phyloP scores from a whole-genome alignment of 2,329 filamentous ascomycete genomes.

The Pseudophaeomoniella oleicola region DNA sequence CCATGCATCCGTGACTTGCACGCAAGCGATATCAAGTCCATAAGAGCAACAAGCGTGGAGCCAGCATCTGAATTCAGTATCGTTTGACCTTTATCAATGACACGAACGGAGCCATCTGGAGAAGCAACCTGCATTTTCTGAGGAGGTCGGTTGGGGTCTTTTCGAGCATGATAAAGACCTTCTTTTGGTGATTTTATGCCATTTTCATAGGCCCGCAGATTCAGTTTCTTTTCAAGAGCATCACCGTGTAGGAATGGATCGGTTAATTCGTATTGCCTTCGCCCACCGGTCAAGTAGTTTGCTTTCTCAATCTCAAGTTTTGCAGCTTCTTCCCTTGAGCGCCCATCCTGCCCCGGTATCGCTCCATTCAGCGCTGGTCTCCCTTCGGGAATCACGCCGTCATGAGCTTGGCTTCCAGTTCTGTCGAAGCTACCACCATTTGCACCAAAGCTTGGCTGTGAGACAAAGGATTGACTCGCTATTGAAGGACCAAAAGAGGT shows the following conservation, averaged over 20 bases:
- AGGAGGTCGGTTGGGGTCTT: conserved; percentile 22
- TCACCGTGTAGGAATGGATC: conserved; percentile 59
- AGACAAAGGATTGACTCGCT: conserved; percentile 21
- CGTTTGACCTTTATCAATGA: conserved; percentile 51
- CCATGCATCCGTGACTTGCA: conserved; percentile 65
- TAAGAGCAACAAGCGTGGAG: conserved; percentile 62
- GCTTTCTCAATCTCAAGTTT: conserved; percentile 50
- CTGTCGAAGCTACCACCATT: conserved; percentile 47
- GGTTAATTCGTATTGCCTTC: conserved; percentile 54
- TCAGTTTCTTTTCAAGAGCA: conserved; percentile 37
- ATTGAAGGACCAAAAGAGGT: not conserved
- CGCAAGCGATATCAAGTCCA: conserved; percentile 69
- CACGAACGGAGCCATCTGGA: conserved; percentile 46
- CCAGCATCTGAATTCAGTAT: conserved; percentile 51
- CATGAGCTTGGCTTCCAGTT: conserved; percentile 51
- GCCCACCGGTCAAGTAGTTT: conserved; percentile 47
- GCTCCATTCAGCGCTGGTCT: not conserved
- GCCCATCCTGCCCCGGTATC: not conserved
- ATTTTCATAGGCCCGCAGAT: conserved; percentile 42
- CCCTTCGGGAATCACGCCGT: conserved; percentile 47
- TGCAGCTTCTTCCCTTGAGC: conserved; percentile 43
- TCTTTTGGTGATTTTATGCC: conserved; percentile 45
- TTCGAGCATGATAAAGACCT: conserved; percentile 31
- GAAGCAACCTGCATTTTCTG: conserved; percentile 36
- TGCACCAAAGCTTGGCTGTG: conserved; percentile 38